Base-by-base conservation (phyloP, 371 early-diverging fungal species). In the Vairimorpha necatrix region DNA sequence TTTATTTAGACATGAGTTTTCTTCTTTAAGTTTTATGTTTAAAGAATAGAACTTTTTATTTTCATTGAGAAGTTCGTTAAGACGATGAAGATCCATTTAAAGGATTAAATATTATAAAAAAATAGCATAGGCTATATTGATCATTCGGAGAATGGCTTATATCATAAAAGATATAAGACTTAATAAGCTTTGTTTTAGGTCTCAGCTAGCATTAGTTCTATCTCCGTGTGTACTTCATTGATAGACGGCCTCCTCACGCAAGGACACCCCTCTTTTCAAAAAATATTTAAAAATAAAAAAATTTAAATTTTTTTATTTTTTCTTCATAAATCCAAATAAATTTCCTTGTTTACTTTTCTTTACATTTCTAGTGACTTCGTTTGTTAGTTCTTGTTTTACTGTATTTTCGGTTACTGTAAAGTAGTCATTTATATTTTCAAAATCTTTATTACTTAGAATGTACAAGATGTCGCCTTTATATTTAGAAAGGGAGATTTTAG, bases 161-260 rank as follows among this genome's bases (percentile, higher is more conserved):
- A 62, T 22, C 62, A 62, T 36, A 62, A 36, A 62, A 62, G 38
- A 36, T 36, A 32, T 34, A 62, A 32, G 62, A 62, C 36, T 62
- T 62, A 56, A 18, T 7, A 13, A 36, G n/a, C 20, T 13, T 58
- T 2, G 2, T 62, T 62, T 36, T 11, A 24, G 2, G 62, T 62
- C 62, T 62, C 39, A 38, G 33, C 62, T 62, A 62, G 62, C 62
- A 62, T 62, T 62, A n/a, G n/a, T 28, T 62, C 62, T 62, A 62
- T 36, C 62, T 62, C 62, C n/a, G 62, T 62, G 30, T 36, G 24
- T 13, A 62, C 62, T 36, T 62, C 62, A 62, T 62, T 36, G 62
- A 62, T 62, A 62, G 62, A 62, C 33, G 38, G 36, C 38, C 62
- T 36, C 62, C 62, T 36, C 24, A 38, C 62, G 58, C 58, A 56